Evolutionary conservation across 1,284 basidiomycete species (phyloP).

Genomic region (Trichosporon faecale): DNA sequence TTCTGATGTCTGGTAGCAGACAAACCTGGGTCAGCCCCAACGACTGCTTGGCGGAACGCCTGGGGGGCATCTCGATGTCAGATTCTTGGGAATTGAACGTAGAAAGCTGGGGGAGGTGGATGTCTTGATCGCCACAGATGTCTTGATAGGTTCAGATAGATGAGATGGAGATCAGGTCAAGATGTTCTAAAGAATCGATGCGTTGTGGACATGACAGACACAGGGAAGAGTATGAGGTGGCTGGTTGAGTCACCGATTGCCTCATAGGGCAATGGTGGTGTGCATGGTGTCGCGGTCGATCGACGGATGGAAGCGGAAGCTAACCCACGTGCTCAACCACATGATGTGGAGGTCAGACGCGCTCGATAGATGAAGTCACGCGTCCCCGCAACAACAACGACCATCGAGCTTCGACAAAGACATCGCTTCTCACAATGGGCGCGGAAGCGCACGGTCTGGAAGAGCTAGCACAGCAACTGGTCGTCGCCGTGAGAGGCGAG

Average conservation of each 20-base stretch:
- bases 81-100: not conserved
- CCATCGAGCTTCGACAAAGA: too few species aligned
- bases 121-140: not conserved
- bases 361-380: not conserved
- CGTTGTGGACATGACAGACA: constrained; percentile 13
- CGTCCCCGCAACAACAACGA: not conserved
- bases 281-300: too few species aligned
- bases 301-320: not conserved
- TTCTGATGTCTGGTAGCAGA: not conserved
- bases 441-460: not conserved
- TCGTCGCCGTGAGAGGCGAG: constrained; percentile 19
- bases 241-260: constrained; percentile 11
- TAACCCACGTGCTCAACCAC: not conserved
- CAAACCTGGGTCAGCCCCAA: constrained; percentile 29
- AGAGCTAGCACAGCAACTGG: constrained; percentile 26
- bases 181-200: not conserved
- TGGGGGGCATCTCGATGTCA: constrained; percentile 25
- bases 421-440: not conserved
- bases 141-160: not conserved
- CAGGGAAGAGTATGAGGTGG: constrained; percentile 9
- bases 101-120: not conserved
- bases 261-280: not conserved
- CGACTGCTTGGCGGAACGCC: constrained; percentile 26
- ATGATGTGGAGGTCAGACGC: not conserved
- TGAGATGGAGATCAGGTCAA: not conserved